These are phyloP conservation scores for Clitopilus passeckerianus DNA, from an alignment of 768 basidiomycete species.

Conservation along the genomic window DNA sequence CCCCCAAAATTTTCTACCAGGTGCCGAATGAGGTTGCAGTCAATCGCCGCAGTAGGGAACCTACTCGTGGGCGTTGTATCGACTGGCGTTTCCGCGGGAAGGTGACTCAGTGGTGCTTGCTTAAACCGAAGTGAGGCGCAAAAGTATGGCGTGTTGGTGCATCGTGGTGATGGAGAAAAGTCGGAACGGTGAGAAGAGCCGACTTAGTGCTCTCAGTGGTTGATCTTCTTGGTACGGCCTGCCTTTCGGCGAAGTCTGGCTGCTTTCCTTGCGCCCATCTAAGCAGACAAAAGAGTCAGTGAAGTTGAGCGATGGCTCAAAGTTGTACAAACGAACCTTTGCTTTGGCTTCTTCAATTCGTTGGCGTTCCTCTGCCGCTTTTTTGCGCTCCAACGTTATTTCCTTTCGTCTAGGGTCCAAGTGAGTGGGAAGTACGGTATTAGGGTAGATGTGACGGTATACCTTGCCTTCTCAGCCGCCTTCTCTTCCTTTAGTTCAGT, in stretches of 20 bases:
- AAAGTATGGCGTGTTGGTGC: background rate
- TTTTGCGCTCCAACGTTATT: constrained; percentile 66
- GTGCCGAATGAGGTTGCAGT: no score
- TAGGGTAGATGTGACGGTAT: background rate
- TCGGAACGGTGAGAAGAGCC: background rate
- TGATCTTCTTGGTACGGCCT: constrained; percentile 77
- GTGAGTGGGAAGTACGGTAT: constrained; percentile 3
- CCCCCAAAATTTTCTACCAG: no score
- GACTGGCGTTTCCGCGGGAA: background rate
- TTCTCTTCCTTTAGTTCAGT: constrained; percentile 75
- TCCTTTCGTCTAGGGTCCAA: constrained; percentile 47
- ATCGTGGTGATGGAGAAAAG: background rate
- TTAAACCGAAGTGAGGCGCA: background rate
- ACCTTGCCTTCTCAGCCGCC: constrained; percentile 61
- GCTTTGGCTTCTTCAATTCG: constrained; percentile 63
- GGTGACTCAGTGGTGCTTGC: background rate
- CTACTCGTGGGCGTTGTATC: background rate
- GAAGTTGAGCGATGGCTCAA: background rate
- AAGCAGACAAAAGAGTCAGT: constrained; percentile 5
- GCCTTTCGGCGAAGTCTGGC: constrained; percentile 67
- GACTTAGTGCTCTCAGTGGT: constrained; percentile 42
- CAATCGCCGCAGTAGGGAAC: no score
- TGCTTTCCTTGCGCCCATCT: constrained; percentile 83
- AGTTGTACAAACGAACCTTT: constrained; percentile 35
- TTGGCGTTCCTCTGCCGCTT: constrained; percentile 66